Percentiles rank a stretch among this genome's conserved stretches.
Evolutionary conservation across 306 rosid genomes (phyloP).

Genomic region (Vigna radiata): DNA sequence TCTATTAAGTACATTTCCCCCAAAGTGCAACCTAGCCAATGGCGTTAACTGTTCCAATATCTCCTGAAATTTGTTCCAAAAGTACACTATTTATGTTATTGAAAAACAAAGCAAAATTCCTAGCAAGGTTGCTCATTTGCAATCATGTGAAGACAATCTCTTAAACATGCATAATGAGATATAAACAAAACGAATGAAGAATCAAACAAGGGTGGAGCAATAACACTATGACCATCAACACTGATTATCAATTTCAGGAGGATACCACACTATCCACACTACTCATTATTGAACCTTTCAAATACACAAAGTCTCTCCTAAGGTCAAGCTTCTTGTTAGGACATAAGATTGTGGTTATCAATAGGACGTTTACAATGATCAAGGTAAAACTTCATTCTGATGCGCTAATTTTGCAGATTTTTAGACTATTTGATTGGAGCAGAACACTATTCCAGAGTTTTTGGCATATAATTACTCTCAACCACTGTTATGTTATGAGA

Average conservation of each 20-base stretch:
- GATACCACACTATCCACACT: constrained; percentile 3
- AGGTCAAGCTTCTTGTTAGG: neutral
- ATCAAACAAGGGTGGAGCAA: neutral
- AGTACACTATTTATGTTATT: constrained; percentile 34
- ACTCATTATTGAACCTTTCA: neutral
- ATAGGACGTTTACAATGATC: neutral
- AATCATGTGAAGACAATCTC: constrained; percentile 4
- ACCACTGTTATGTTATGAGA: no score
- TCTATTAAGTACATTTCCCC: constrained; percentile 78
- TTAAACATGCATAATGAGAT: constrained; percentile 15
- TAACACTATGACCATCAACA: constrained; percentile 1
- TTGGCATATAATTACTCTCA: neutral
- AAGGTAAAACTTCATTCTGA: neutral
- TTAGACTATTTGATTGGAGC: neutral
- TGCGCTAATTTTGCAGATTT: neutral
- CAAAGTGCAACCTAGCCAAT: constrained; percentile 72
- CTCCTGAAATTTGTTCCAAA: constrained; percentile 64
- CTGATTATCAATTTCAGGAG: constrained; percentile 20
- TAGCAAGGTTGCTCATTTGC: constrained; percentile 30
- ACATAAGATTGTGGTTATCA: neutral
- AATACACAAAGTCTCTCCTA: constrained; percentile 3
- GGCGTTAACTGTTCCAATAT: constrained; percentile 89
- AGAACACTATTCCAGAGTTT: neutral
- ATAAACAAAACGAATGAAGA: constrained; percentile 16
- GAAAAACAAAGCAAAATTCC: constrained; percentile 30